Evolutionary conservation across 2,329 filamentous ascomycete species (phyloP).

Genomic region (Aspergillus calidoustus): DNA sequence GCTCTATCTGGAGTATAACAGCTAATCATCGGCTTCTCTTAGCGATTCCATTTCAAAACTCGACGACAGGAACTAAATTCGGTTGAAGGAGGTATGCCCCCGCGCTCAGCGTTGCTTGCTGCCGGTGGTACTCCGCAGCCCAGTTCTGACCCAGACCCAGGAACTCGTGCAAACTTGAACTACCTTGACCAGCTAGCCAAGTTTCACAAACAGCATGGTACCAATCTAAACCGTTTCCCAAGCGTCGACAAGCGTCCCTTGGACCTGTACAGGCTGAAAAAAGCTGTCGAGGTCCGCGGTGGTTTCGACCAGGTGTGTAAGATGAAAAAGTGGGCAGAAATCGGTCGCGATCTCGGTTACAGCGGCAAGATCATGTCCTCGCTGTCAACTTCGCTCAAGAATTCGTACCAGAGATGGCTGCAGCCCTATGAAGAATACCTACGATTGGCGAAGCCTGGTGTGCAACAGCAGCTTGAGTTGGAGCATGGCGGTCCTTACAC

Average conservation of each 20-base stretch:
- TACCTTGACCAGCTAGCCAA: constrained; percentile 95
- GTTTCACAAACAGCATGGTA: constrained; percentile 96
- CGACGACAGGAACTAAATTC: constrained; percentile 96
- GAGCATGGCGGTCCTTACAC: constrained; percentile 93
- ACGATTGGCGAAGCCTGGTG: constrained; percentile 85
- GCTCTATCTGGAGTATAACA: background rate
- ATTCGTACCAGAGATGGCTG: constrained; percentile 96
- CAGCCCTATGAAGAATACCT: constrained; percentile 97
- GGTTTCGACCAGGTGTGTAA: constrained; percentile 98
- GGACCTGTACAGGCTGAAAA: constrained; percentile 94
- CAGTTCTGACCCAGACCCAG: constrained; percentile 57
- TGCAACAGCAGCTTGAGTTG: constrained; percentile 92
- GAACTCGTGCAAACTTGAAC: constrained; percentile 91
- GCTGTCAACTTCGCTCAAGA: constrained; percentile 94
- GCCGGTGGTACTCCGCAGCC: constrained; percentile 36
- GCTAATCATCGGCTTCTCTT: constrained; percentile 28
- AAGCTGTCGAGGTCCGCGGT: constrained; percentile 90
- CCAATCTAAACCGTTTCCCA: constrained; percentile 88
- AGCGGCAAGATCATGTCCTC: constrained; percentile 99
- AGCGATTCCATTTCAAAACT: constrained; percentile 97
- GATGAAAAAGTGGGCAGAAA: constrained; percentile 98
- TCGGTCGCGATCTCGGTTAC: constrained; percentile 93
- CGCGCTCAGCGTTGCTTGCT: constrained; percentile 34
- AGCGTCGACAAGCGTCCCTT: constrained; percentile 97
- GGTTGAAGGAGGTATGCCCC: constrained; percentile 83